phyloP scores from a whole-genome alignment of 1,139 yeast genomes.

The Suhomyces panamericanus region DNA sequence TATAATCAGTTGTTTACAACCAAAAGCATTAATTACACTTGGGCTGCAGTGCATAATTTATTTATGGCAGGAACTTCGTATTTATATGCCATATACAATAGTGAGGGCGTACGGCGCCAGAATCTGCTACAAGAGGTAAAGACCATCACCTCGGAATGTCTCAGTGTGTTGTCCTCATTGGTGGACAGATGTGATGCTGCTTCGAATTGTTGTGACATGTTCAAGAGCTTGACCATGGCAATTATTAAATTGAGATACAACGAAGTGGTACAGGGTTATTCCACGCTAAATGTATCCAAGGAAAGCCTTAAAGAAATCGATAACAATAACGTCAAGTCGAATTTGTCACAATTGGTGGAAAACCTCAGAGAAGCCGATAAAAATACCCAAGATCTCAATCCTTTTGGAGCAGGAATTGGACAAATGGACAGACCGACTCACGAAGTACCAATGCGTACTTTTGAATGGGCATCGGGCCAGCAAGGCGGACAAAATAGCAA shows the following conservation, averaged over 20 bases:
- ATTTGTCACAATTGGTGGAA: conserved; percentile 40
- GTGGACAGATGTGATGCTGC: conserved; percentile 81
- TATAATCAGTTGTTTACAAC: conserved; percentile 58
- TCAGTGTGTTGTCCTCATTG: conserved; percentile 60
- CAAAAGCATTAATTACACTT: conserved; percentile 74
- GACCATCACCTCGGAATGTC: conserved; percentile 54
- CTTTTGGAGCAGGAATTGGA: neutral
- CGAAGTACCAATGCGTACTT: conserved; percentile 18
- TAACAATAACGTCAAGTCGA: conserved; percentile 41
- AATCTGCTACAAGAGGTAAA: conserved; percentile 56
- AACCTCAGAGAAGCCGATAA: conserved; percentile 13
- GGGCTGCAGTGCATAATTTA: conserved; percentile 90
- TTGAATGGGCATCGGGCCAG: conserved; percentile 32
- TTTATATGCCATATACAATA: conserved; percentile 71
- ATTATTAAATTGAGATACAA: conserved; percentile 63
- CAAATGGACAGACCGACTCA: neutral
- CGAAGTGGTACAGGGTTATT: conserved; percentile 34
- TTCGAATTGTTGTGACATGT: conserved; percentile 64
- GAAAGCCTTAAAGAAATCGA: conserved; percentile 25
- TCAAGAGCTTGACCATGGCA: conserved; percentile 70
- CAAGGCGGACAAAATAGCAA: neutral
- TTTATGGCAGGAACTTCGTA: conserved; percentile 90
- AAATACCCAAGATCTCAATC: conserved; percentile 4
- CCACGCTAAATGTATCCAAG: conserved; percentile 14
- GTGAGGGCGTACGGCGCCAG: conserved; percentile 50